A percentile compares a stretch with the other conserved stretches of the same genome.
Conservation (phyloP, 2,329 filamentous ascomycete genomes). For the Thelonectria blattea region DNA sequence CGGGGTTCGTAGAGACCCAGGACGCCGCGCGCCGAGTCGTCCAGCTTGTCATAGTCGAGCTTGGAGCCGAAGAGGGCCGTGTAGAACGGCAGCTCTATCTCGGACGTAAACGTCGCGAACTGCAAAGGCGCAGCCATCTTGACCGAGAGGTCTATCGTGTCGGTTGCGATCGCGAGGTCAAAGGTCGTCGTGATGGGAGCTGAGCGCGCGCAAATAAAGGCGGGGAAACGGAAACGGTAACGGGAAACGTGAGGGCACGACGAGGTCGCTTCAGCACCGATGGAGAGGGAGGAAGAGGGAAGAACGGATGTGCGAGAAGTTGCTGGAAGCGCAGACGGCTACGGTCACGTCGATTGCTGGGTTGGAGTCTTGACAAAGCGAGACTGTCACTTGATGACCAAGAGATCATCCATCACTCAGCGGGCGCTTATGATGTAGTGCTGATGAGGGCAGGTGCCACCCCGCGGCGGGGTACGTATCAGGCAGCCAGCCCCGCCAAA, state of each 20-base stretch:
- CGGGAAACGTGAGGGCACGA: constrained; percentile 22
- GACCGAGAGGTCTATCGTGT: constrained; percentile 5
- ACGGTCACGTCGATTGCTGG: constrained; percentile 17
- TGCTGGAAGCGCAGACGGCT: neutral
- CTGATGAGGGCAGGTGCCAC: constrained; percentile 28
- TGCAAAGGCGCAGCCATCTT: constrained; percentile 61
- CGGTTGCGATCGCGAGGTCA: neutral
- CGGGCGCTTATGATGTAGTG: constrained; percentile 33
- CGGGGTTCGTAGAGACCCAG: constrained; percentile 90
- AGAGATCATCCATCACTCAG: constrained; percentile 32
- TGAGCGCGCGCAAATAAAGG: constrained; percentile 17
- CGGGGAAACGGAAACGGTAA: constrained; percentile 20
- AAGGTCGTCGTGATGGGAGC: constrained; percentile 15
- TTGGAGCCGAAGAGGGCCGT: constrained; percentile 90
- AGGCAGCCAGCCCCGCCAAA: constrained; percentile 20
- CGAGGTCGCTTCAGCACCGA: constrained; percentile 8
- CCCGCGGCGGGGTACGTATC: constrained; percentile 35
- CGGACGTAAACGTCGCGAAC: constrained; percentile 90
- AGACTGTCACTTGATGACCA: constrained; percentile 36
- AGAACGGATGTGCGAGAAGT: neutral
- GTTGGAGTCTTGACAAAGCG: constrained; percentile 17
- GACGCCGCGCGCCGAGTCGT: constrained; percentile 87
- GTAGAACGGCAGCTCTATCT: constrained; percentile 96
- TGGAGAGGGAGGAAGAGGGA: constrained; percentile 8
- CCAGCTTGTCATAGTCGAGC: constrained; percentile 95